A percentile compares a stretch with the other conserved stretches of the same genome.
These are phyloP conservation scores for Leccinum variabile DNA, from an alignment of 1,284 basidiomycete species.

Conservation along the genomic window DNA sequence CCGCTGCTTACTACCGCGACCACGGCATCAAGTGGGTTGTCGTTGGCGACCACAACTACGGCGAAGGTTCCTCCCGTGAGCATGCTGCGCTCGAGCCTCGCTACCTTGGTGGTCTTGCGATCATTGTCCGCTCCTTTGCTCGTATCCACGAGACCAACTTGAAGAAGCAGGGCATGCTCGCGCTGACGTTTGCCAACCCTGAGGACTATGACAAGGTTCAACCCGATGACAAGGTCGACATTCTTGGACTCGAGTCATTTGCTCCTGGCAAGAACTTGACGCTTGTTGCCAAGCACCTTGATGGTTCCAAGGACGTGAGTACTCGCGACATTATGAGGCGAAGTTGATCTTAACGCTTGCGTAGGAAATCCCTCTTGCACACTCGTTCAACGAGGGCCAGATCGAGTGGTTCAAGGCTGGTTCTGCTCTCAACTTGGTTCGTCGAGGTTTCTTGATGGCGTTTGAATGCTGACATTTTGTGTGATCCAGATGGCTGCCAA, in stretches of 20 bases:
- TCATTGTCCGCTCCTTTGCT: background rate
- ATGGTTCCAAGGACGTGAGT: constrained; percentile 72
- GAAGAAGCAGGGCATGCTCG: constrained; percentile 1
- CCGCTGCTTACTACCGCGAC: background rate
- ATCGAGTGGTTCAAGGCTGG: constrained; percentile 96
- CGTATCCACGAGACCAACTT: constrained; percentile 1
- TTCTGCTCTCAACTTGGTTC: constrained; percentile 79
- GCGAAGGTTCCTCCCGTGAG: background rate
- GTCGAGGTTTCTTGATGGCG: constrained; percentile 27
- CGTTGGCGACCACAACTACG: background rate
- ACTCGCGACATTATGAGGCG: constrained; percentile 12
- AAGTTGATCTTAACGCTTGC: constrained; percentile 9
- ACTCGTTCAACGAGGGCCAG: constrained; percentile 87
- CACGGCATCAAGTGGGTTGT: background rate
- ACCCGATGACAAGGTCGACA: background rate
- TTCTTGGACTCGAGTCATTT: constrained; percentile 77
- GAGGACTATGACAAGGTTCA: background rate
- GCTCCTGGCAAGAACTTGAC: constrained; percentile 88
- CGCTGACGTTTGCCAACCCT: background rate
- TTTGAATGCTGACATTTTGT: constrained; percentile 25
- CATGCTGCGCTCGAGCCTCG: background rate
- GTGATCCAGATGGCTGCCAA: background rate
- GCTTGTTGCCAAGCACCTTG: constrained; percentile 76
- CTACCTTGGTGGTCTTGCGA: background rate
- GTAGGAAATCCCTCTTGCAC: constrained; percentile 66